Evolutionary conservation across 768 basidiomycete species (phyloP), one percentile per base, ranked within the genome.

Genomic region (Lentinula aciculospora): DNA sequence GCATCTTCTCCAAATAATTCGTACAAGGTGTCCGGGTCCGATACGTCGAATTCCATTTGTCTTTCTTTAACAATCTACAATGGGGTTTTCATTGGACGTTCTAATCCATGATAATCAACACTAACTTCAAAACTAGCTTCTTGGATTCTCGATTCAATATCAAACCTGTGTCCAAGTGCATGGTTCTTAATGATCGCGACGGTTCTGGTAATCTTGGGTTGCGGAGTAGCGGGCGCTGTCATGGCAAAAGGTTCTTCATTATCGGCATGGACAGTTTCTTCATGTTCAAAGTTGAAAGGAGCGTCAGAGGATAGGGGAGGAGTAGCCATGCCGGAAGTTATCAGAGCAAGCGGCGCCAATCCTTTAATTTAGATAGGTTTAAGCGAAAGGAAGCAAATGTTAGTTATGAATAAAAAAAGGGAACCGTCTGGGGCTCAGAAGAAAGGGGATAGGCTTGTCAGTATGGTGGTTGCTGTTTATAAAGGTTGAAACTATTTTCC

Each of bases 1-100:
- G 86, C 82, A 61, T 92, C 89, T 48, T 88, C 81, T 15, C 89
- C 90, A 66, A 94, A 93, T 36, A 93, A 72, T 64, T 92, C 89
- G 55, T 82, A 85, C 54, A 92, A 76, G 1, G 84, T 82, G 31
- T 91, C 91, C 25, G 88, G 88, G 63, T 93, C 90, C 12, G 85
- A 81, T 65, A 83, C 80, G 65, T 92, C 90, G 64, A 94, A 92
- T 62, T 89, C 89, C 86, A 94, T 90, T 69, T 91, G 90, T 19
- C 92, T 75, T 69, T 92, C 92, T 70, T 93, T 93, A 58, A 90
- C 83, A 65, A 93, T 90, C 88, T 88, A 68, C 29, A 60, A 42
- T 59, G 60, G 32, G 3, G 19, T 17, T 54, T 8, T 54, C 37
- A 39, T 28, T 19, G 8, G 13, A 7, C 2, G 12, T 1, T 19